These are phyloP conservation scores for Prunus mume DNA, from an alignment of 306 rosid species.

Conservation along the genomic window DNA sequence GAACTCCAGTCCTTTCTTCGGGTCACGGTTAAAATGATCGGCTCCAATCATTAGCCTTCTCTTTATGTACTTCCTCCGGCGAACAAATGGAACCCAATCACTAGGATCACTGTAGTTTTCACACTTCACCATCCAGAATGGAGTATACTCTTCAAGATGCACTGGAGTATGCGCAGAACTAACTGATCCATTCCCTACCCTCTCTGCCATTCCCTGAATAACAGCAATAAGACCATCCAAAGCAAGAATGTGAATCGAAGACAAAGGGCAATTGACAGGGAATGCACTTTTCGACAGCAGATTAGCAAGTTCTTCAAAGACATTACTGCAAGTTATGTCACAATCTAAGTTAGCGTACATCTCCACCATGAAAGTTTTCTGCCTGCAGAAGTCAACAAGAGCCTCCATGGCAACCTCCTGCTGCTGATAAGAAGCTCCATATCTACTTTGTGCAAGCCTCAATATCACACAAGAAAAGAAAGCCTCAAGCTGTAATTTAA, in stretches of 20 bases:
- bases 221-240: conserved; percentile 96
- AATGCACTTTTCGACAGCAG: conserved; percentile 85
- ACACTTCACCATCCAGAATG: conserved; percentile 97
- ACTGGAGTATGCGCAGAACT: conserved; percentile 63
- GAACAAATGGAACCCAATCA: conserved; percentile 89
- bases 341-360: conserved; percentile 94
- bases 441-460: conserved; percentile 85
- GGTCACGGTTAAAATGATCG: conserved; percentile 98
- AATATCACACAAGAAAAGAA: conserved; percentile 86
- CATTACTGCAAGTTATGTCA: conserved; percentile 92
- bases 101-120: conserved; percentile 82
- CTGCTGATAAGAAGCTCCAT: conserved; percentile 89
- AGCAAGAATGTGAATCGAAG: conserved; percentile 87
- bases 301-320: conserved; percentile 91
- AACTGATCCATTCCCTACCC: conserved; percentile 70
- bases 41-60: conserved; percentile 99
- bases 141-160: conserved; percentile 79
- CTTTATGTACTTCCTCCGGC: conserved; percentile 85
- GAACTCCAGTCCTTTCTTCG: conserved; percentile 96
- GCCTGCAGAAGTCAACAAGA: conserved; percentile 91
- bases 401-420: conserved; percentile 97
- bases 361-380: conserved; percentile 83
- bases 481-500: conserved; percentile 82
- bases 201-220: conserved; percentile 97
- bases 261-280: conserved; percentile 86